These are phyloP conservation scores for Chlamydomonas schloesseri DNA, from an alignment of 139 green algal species.

Conservation along the genomic window DNA sequence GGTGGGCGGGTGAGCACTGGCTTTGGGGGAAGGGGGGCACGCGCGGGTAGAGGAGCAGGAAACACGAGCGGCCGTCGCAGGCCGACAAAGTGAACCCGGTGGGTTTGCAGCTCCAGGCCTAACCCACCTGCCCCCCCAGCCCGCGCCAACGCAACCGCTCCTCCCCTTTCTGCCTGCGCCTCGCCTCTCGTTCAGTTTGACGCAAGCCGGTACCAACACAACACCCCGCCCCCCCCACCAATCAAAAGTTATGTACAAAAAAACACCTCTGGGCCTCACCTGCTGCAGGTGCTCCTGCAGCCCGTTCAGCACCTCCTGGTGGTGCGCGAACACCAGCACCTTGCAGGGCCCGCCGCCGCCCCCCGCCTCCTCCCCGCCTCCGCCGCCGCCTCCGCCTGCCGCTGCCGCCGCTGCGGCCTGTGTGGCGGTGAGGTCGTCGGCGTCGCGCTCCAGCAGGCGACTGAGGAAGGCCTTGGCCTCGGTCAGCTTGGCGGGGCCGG, in stretches of 20 bases:
- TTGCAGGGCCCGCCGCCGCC: slow-evolving; percentile 47
- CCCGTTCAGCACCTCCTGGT: slow-evolving; percentile 65
- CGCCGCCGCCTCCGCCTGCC: neutral
- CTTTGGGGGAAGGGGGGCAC: too few species aligned
- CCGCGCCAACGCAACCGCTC: too few species aligned
- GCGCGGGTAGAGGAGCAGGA: too few species aligned
- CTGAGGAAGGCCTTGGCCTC: slow-evolving; percentile 53
- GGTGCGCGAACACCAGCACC: slow-evolving; percentile 78
- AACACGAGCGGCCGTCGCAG: too few species aligned
- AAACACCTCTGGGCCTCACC: too few species aligned
- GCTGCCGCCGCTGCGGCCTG: neutral
- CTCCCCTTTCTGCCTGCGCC: too few species aligned
- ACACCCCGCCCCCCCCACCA: neutral
- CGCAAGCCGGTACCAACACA: neutral
- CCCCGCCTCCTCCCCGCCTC: neutral
- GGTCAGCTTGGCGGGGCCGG: slow-evolving; percentile 61
- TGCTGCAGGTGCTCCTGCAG: slow-evolving; percentile 40
- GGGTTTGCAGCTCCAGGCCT: too few species aligned
- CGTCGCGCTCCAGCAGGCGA: slow-evolving; percentile 44
- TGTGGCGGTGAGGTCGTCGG: neutral
- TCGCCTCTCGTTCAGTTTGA: too few species aligned
- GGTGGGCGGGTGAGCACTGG: too few species aligned
- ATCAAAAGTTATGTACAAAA: too few species aligned
- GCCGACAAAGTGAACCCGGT: too few species aligned
- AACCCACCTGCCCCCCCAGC: too few species aligned